Conservation (phyloP, 139 green algal species). For the Diplosphaera chodatii region DNA sequence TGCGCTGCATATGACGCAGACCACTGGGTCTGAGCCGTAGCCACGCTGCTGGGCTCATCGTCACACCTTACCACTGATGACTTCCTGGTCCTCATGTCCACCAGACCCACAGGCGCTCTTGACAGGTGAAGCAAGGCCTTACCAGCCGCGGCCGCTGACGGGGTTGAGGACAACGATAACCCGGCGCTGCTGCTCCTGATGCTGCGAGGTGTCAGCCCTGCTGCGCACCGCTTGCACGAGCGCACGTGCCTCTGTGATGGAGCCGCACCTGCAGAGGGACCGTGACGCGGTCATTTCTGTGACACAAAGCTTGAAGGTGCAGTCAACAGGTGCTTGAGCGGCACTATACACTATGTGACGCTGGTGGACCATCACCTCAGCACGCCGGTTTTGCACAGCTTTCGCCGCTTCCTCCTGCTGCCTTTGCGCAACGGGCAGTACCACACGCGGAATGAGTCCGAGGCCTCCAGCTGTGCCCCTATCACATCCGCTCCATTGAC, state of each 20-base stretch:
- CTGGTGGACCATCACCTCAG: neutral
- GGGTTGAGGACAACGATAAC: conserved; percentile 63
- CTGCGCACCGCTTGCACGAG: conserved; percentile 3
- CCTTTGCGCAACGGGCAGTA: neutral
- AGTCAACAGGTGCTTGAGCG: too few relatives aligned
- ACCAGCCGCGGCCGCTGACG: conserved; percentile 47
- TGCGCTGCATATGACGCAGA: conserved; percentile 11
- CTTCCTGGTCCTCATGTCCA: too few relatives aligned
- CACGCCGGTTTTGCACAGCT: neutral
- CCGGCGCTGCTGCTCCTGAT: conserved; percentile 3
- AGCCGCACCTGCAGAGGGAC: neutral
- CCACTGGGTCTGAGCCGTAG: too few relatives aligned
- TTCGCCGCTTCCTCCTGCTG: neutral
- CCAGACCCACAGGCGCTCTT: too few relatives aligned
- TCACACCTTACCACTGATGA: too few relatives aligned
- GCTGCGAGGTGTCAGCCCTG: conserved; percentile 14
- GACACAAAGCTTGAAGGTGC: too few relatives aligned
- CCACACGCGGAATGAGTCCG: neutral
- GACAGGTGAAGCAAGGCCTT: neutral
- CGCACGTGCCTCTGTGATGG: conserved; percentile 3
- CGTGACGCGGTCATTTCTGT: too few relatives aligned
- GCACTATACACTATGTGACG: too few relatives aligned
- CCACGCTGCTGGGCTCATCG: too few relatives aligned
- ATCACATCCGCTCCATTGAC: neutral
- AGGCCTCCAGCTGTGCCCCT: neutral